Conservation (phyloP, 306 rosid genomes). For the Cyamopsis tetragonoloba region DNA sequence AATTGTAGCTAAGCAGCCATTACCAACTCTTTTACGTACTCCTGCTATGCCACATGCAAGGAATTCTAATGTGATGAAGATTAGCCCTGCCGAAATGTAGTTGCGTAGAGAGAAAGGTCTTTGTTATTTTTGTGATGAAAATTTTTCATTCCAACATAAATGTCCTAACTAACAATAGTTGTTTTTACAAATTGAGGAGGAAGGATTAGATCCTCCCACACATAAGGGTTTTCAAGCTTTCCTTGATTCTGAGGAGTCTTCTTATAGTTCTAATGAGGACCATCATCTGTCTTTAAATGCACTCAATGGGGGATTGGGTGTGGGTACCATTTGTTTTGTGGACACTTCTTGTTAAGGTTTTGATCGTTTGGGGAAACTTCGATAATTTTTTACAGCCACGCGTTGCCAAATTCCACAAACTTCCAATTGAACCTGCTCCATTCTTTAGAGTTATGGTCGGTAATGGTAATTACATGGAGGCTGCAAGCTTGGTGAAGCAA, state of each 20-base stretch:
- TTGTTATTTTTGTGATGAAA: background rate
- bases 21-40: background rate
- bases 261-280: background rate
- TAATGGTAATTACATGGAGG: background rate
- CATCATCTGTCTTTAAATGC: background rate
- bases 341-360: background rate
- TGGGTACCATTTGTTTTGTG: background rate
- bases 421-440: no score
- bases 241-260: background rate
- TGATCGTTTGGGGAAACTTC: background rate
- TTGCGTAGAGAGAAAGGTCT: no score
- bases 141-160: background rate
- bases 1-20: background rate
- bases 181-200: background rate
- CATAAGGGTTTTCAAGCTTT: no score
- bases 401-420: no score
- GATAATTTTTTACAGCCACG: background rate
- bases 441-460: background rate
- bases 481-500: background rate
- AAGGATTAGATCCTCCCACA: no score
- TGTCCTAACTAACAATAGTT: background rate
- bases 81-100: background rate
- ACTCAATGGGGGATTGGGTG: background rate
- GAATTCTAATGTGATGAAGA: background rate
- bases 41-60: background rate